Evolutionary conservation across 371 early-diverging fungal species (phyloP).

Genomic region (Saksenaea vasiformis): DNA sequence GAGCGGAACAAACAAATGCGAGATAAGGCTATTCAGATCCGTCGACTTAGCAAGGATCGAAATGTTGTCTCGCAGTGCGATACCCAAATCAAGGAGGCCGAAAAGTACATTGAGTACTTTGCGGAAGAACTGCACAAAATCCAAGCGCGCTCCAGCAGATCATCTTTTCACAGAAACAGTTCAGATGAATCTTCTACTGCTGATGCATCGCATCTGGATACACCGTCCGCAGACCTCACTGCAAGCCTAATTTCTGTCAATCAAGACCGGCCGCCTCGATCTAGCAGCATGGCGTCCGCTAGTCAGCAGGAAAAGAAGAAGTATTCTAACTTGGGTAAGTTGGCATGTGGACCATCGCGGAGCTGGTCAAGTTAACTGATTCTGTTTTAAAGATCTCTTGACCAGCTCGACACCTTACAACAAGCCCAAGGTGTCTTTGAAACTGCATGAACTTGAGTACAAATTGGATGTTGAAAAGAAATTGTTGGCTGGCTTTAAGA

Average conservation of each 20-base stretch:
- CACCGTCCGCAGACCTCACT: neutral
- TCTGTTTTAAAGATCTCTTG: constrained; percentile 54
- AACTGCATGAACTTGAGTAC: constrained; percentile 81
- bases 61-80: constrained; percentile 78
- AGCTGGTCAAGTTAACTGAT: constrained; percentile 2
- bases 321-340: constrained; percentile 44
- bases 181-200: constrained; percentile 13
- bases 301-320: constrained; percentile 26
- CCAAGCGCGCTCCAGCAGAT: constrained; percentile 35
- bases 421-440: constrained; percentile 83
- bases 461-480: constrained; percentile 93
- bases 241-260: neutral
- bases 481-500: constrained; percentile 76
- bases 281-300: constrained; percentile 23
- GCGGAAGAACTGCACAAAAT: constrained; percentile 67
- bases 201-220: constrained; percentile 5
- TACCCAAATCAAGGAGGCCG: constrained; percentile 73
- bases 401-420: constrained; percentile 79
- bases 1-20: constrained; percentile 69
- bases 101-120: constrained; percentile 83
- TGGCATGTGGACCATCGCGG: constrained; percentile 1
- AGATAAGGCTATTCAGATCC: constrained; percentile 72
- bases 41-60: constrained; percentile 64
- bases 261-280: constrained; percentile 18
- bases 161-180: constrained; percentile 17